Evolutionary conservation across 2,329 filamentous ascomycete species (phyloP).

Genomic region (Cladosporium sp.): DNA sequence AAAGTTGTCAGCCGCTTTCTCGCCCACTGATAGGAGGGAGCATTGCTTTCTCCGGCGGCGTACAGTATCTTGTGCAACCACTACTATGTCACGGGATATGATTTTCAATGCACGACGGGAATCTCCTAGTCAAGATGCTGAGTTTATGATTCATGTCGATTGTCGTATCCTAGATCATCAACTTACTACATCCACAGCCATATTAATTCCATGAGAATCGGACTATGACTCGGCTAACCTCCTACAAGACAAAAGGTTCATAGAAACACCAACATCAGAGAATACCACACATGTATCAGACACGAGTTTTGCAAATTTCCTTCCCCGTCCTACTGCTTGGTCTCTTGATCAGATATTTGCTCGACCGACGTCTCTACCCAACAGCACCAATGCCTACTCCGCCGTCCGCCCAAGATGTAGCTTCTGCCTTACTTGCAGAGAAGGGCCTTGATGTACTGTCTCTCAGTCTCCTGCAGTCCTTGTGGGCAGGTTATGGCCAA

Average conservation of each 20-base stretch:
- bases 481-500: constrained; percentile 49
- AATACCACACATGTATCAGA: neutral
- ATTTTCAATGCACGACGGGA: too few species aligned
- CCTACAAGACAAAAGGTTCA: neutral
- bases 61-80: neutral
- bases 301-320: neutral
- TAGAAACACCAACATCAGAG: neutral
- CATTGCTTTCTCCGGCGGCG: neutral
- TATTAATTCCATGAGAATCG: too few species aligned
- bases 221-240: constrained; percentile 4
- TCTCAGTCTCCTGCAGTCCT: constrained; percentile 32
- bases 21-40: neutral
- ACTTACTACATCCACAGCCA: too few species aligned
- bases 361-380: neutral
- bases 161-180: too few species aligned
- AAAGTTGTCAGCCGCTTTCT: neutral
- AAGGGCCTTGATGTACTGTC: neutral
- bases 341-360: neutral
- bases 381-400: neutral
- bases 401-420: neutral
- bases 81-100: too few species aligned
- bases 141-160: too few species aligned
- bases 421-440: neutral
- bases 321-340: neutral
- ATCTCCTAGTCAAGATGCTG: too few species aligned